phyloP scores from a whole-genome alignment of 2,329 filamentous ascomycete species.

The Biscogniauxia marginata region DNA sequence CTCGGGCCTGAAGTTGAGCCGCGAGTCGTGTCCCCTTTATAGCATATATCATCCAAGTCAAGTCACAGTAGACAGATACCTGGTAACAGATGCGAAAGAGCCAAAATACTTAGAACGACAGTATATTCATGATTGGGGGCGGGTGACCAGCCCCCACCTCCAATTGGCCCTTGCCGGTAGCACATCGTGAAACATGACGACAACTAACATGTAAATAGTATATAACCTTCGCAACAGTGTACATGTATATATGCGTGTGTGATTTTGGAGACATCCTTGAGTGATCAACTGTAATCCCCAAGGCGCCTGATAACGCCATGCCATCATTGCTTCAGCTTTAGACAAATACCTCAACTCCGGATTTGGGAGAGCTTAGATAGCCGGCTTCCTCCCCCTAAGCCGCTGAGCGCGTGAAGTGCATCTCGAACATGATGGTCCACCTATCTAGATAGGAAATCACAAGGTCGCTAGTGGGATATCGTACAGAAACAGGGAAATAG shows the following conservation, averaged over 20 bases:
- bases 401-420: neutral
- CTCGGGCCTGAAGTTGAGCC: neutral
- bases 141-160: neutral
- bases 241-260: neutral
- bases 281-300: neutral
- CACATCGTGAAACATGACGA: neutral
- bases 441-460: neutral
- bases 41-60: neutral
- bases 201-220: neutral
- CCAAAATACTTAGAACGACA: neutral
- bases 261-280: neutral
- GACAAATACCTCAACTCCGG: neutral
- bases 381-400: neutral
- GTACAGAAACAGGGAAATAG: conserved; percentile 12
- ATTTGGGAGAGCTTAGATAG: neutral
- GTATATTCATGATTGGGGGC: neutral
- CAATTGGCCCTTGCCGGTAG: neutral
- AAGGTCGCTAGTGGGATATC: conserved; percentile 12
- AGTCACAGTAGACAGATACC: neutral
- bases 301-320: neutral
- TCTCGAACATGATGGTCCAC: neutral
- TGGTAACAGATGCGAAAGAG: neutral
- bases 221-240: neutral
- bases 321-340: neutral
- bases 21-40: neutral